These are phyloP conservation scores for Noccaea caerulescens DNA, from an alignment of 345 rosid genomes.

Conservation along the genomic window DNA sequence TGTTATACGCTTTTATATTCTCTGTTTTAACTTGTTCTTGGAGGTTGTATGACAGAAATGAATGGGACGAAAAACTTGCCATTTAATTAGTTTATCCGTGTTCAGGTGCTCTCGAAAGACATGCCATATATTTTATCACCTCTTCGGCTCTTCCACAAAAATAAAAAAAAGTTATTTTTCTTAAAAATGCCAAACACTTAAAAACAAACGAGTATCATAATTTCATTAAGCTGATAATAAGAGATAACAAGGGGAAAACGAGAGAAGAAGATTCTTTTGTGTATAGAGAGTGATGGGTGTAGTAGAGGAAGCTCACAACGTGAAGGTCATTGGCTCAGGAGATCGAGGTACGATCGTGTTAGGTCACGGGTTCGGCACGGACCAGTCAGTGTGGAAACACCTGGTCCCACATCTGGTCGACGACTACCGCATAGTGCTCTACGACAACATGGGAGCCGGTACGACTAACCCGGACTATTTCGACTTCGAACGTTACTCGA, in stretches of 20 bases:
- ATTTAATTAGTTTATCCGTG: conserved; percentile 11
- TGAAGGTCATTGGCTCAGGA: conserved; percentile 71
- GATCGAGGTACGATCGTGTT: conserved; percentile 56
- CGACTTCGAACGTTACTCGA: conserved; percentile 73
- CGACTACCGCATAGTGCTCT: conserved; percentile 65
- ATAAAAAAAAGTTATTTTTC: not conserved
- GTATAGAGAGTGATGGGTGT: conserved; percentile 59
- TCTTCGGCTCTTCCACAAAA: not conserved
- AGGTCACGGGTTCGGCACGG: conserved; percentile 92
- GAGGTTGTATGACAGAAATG: conserved; percentile 21
- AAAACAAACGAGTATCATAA: not conserved
- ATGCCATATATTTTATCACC: not conserved
- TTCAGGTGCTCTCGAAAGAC: conserved; percentile 56
- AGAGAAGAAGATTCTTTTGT: conserved; percentile 13
- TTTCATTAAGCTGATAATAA: not conserved
- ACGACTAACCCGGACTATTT: conserved; percentile 90
- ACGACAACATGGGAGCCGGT: conserved; percentile 93
- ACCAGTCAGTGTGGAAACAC: conserved; percentile 95
- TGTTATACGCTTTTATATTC: conserved; percentile 1
- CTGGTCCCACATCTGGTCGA: conserved; percentile 80
- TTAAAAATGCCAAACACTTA: not conserved
- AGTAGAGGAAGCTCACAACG: conserved; percentile 85
- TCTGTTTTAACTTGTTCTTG: conserved; percentile 7
- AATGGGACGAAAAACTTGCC: not conserved
- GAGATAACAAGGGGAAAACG: not conserved